Conservation (phyloP, 192 early-diverging fungal genomes). For the Spizellomyces sp. region DNA sequence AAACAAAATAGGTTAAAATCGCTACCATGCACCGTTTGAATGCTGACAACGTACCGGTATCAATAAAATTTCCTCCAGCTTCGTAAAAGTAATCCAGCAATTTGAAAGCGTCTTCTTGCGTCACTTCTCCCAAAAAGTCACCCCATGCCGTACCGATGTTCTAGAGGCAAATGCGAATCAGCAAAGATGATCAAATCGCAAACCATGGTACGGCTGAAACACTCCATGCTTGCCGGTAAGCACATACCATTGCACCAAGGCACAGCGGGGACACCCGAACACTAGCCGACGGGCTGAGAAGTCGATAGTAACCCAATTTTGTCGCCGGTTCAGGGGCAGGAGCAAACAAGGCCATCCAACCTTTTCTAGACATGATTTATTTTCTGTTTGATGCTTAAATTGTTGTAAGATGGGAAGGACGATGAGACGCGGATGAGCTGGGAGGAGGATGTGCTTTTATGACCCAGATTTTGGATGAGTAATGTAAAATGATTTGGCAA, state of each 20-base stretch:
- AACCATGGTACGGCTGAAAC: not conserved
- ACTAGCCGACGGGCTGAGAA: slow-evolving; percentile 16
- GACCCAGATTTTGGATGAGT: no score
- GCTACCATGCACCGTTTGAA: no score
- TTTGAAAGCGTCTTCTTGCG: slow-evolving; percentile 17
- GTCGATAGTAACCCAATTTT: slow-evolving; percentile 15
- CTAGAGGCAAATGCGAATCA: not conserved
- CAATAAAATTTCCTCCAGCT: slow-evolving; percentile 29
- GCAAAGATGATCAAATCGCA: not conserved
- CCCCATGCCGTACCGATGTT: not conserved
- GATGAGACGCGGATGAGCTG: no score
- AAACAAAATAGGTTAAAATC: no score
- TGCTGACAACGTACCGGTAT: slow-evolving; percentile 1
- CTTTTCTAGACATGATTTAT: no score
- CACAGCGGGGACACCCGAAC: slow-evolving; percentile 25
- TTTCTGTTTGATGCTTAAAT: no score
- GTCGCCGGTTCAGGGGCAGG: slow-evolving; percentile 10
- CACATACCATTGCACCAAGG: slow-evolving; percentile 30
- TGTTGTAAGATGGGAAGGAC: no score
- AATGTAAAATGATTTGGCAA: no score
- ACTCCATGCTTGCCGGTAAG: not conserved
- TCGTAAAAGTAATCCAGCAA: slow-evolving; percentile 28
- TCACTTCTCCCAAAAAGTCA: not conserved
- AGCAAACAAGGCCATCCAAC: no score
- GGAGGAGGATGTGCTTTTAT: no score